Evolutionary conservation across 768 basidiomycete species (phyloP).

Genomic region (Leccinum subtestaceum): DNA sequence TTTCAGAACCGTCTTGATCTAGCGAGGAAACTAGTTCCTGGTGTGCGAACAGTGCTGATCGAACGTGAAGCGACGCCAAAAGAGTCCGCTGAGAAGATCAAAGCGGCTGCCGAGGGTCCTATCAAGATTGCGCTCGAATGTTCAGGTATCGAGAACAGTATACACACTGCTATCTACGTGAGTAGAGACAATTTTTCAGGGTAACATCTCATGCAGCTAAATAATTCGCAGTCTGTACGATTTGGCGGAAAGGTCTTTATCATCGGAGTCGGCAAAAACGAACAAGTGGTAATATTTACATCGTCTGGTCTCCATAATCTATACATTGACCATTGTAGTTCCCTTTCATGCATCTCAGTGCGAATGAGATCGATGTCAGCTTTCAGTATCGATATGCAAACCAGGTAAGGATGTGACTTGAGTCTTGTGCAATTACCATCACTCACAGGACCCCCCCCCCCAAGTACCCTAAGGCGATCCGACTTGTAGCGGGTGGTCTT

Average conservation of each 20-base stretch:
- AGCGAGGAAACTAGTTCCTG: slow-evolving; percentile 58
- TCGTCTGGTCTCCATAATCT: neutral
- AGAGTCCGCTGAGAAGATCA: slow-evolving; percentile 52
- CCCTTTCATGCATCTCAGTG: slow-evolving; percentile 72
- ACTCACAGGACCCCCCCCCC: neutral
- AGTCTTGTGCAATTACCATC: neutral
- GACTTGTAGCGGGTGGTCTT: slow-evolving; percentile 72
- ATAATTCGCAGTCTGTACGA: slow-evolving; percentile 46
- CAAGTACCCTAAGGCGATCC: slow-evolving; percentile 82
- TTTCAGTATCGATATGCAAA: slow-evolving; percentile 72
- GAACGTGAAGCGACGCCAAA: slow-evolving; percentile 43
- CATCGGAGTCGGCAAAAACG: slow-evolving; percentile 66
- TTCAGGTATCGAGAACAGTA: slow-evolving; percentile 61
- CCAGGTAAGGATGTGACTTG: slow-evolving; percentile 36
- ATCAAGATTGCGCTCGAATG: slow-evolving; percentile 60
- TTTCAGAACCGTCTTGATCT: slow-evolving; percentile 65
- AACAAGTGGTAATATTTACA: slow-evolving; percentile 45
- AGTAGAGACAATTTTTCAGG: slow-evolving; percentile 14
- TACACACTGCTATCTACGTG: slow-evolving; percentile 58
- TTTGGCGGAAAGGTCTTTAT: slow-evolving; percentile 71
- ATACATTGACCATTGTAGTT: slow-evolving; percentile 37
- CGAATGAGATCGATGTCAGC: slow-evolving; percentile 65
- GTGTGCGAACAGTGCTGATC: slow-evolving; percentile 56
- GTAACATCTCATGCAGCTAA: neutral
- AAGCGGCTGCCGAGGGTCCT: slow-evolving; percentile 45